Base-by-base conservation (phyloP, 768 basidiomycete species). In the Boletus sp. region DNA sequence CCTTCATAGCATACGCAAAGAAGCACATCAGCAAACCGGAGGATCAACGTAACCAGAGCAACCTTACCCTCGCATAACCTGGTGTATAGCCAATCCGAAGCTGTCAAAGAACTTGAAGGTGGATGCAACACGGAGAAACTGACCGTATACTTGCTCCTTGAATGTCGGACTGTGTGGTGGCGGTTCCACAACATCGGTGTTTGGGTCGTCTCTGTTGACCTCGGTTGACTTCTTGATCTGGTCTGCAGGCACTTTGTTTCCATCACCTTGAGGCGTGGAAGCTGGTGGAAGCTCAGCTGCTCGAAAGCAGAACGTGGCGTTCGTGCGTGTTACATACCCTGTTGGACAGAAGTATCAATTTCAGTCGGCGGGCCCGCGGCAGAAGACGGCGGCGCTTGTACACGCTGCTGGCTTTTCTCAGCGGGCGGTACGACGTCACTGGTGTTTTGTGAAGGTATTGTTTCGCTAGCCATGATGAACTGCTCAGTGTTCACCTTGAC, bases 101-200 rank as follows among this genome's bases (percentile, higher is more conserved):
- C 29, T 7, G 20, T 59, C 18, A 18, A 42, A 17, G 33, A 29
- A 47, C 29, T 18, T 8, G 8, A 24, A 5, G 12, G 20, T 8
- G 17, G 1, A 46, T 45, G 14, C 18, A n/a, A 15, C 9, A 45
- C 33, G 20, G 14, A 29, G 6, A 53, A 41, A 60, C 76, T 28
- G 57, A 83, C 84, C 84, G 46, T 84, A 78, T 8, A 84, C 80
- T 55, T 75, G 77, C 46, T 86, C 83, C 66, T 83, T 85, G 73
- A 85, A 86, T 14, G 83, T 75, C 32, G 80, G 76, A 33, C 54
- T 62, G 37, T 54, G 69, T 49, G 56, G 62, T 12, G 65, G 55
- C 40, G 64, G 47, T 15, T 64, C 71, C 32, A 66, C 67, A 20
- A 70, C 63, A 20, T 67, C 67, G 51, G 61, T 35, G 20, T 60